These are phyloP conservation scores for Colletotrichum cordylinicola DNA, from an alignment of 2,329 filamentous ascomycete species.

Conservation along the genomic window DNA sequence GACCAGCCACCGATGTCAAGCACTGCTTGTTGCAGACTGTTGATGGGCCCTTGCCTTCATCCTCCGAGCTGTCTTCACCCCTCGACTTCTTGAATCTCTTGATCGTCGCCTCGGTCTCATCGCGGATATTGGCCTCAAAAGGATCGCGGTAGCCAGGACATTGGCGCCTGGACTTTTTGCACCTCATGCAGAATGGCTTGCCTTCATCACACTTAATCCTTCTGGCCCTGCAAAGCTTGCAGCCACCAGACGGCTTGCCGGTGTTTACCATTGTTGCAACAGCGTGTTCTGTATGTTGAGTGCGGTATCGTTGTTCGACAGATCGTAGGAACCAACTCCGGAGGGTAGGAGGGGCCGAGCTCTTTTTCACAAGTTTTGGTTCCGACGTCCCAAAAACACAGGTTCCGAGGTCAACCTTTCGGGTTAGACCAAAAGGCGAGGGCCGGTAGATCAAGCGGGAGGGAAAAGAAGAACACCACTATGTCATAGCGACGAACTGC, in stretches of 20 bases:
- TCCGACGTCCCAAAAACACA: neutral
- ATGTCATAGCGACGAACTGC: constrained; percentile 19
- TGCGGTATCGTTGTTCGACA: neutral
- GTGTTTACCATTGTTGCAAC: constrained; percentile 27
- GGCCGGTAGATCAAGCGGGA: neutral
- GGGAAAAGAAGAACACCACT: neutral
- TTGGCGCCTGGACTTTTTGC: constrained; percentile 27
- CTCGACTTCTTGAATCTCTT: constrained; percentile 23
- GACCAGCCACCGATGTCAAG: constrained; percentile 8
- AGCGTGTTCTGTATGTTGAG: neutral
- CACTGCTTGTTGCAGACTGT: constrained; percentile 18
- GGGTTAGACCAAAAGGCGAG: neutral
- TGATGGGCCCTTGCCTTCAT: constrained; percentile 1
- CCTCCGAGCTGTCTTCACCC: constrained; percentile 15
- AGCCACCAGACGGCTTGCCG: constrained; percentile 29
- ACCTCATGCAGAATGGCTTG: constrained; percentile 29
- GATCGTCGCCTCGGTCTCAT: constrained; percentile 29
- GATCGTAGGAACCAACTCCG: neutral
- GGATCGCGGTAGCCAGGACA: constrained; percentile 30
- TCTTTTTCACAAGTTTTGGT: constrained; percentile 7
- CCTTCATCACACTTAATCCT: constrained; percentile 30
- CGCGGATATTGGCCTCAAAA: constrained; percentile 29
- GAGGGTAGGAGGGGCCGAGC: neutral
- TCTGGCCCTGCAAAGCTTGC: constrained; percentile 27
- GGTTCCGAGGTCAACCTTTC: neutral